phyloP scores from a whole-genome alignment of 179 eudicot species.

The Silene vulgaris region DNA sequence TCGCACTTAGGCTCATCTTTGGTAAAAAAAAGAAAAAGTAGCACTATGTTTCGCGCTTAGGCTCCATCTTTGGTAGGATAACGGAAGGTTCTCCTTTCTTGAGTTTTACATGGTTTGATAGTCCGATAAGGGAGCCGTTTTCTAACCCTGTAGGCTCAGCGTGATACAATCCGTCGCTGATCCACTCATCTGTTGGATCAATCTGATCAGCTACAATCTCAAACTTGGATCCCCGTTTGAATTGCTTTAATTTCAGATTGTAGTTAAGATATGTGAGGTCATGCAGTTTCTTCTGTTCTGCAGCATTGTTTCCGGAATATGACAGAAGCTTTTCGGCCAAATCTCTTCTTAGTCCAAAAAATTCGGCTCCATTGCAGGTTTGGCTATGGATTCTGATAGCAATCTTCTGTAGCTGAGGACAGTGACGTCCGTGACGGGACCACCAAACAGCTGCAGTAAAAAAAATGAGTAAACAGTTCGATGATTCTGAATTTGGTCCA shows the following conservation, averaged over 20 bases:
- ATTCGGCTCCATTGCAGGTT: constrained; percentile 55
- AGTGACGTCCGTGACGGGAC: constrained; percentile 43
- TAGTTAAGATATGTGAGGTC: constrained; percentile 45
- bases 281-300: constrained; percentile 33
- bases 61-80: constrained; percentile 9
- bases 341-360: constrained; percentile 45
- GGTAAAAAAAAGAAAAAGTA: neutral
- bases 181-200: constrained; percentile 45
- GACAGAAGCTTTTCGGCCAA: constrained; percentile 51
- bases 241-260: constrained; percentile 40
- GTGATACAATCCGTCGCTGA: constrained; percentile 19
- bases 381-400: constrained; percentile 58
- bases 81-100: neutral
- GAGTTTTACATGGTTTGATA: neutral
- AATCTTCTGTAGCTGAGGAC: constrained; percentile 58
- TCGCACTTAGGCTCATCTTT: constrained; percentile 5
- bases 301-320: constrained; percentile 20
- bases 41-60: constrained; percentile 13
- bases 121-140: neutral
- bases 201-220: constrained; percentile 12
- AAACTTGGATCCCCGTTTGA: constrained; percentile 3
- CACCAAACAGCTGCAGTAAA: constrained; percentile 57
- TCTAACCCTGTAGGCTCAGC: neutral
- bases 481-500: neutral
- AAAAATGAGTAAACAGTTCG: neutral